phyloP scores from a whole-genome alignment of 306 rosid species.

The peach (Prunus persica) region DNA sequence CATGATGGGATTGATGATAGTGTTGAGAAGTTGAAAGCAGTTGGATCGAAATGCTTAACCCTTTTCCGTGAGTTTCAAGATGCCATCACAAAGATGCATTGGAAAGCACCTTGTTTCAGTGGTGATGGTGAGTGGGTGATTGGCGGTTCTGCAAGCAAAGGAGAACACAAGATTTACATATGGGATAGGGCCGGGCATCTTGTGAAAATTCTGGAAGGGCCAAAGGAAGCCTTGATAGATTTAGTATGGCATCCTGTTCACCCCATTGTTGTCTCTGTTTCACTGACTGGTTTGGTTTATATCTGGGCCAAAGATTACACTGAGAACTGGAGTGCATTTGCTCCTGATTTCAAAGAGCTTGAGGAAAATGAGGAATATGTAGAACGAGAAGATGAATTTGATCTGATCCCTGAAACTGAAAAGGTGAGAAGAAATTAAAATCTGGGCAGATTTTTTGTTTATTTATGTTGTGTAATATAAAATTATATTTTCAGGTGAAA shows the following conservation, averaged over 20 bases:
- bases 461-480: constrained; percentile 2
- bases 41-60: constrained; percentile 76
- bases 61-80: constrained; percentile 95
- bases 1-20: constrained; percentile 39
- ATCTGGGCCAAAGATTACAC: constrained; percentile 99
- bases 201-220: constrained; percentile 98
- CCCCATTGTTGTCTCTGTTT: constrained; percentile 92
- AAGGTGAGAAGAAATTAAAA: constrained; percentile 51
- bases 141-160: constrained; percentile 99
- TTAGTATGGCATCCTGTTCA: constrained; percentile 96
- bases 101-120: constrained; percentile 99
- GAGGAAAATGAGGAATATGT: constrained; percentile 96
- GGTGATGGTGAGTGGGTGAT: constrained; percentile 99
- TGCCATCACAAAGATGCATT: constrained; percentile 88
- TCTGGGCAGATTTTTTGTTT: neutral
- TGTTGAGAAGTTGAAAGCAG: constrained; percentile 70
- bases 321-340: constrained; percentile 99
- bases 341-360: constrained; percentile 98
- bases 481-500: constrained; percentile 58
- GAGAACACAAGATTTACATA: constrained; percentile 94
- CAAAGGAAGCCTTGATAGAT: constrained; percentile 95
- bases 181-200: constrained; percentile 99
- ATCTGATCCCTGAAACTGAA: constrained; percentile 83
- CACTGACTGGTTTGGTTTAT: constrained; percentile 76
- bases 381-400: constrained; percentile 96